These are phyloP conservation scores for Colletotrichum theobromicola DNA, from an alignment of 2,329 filamentous ascomycete species.

Conservation along the genomic window DNA sequence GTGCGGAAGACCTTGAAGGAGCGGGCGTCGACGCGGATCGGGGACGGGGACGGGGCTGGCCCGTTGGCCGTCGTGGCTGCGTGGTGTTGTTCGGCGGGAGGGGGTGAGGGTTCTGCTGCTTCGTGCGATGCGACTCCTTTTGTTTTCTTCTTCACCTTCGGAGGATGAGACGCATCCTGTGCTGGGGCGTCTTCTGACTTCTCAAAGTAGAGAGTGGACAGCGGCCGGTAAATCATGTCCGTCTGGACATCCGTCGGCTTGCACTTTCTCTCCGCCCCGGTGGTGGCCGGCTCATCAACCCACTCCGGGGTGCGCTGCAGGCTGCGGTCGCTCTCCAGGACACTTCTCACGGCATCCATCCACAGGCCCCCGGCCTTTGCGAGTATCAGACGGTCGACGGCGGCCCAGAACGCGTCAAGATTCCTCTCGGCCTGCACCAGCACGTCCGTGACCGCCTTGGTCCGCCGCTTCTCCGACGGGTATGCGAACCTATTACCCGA, in stretches of 20 bases:
- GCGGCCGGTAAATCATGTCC: slow-evolving; percentile 18
- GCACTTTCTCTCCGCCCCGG: not conserved
- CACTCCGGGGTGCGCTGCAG: slow-evolving; percentile 56
- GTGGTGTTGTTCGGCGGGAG: not conserved
- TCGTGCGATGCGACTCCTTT: not conserved
- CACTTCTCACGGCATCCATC: slow-evolving; percentile 27
- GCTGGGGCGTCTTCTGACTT: not conserved
- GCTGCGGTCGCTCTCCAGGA: slow-evolving; percentile 37
- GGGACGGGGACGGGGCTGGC: slow-evolving; percentile 3
- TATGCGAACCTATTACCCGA: slow-evolving; percentile 45
- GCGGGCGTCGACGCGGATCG: slow-evolving; percentile 32
- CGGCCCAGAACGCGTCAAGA: slow-evolving; percentile 52
- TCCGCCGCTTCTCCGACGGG: slow-evolving; percentile 49
- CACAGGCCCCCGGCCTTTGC: slow-evolving; percentile 21
- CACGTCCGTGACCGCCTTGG: slow-evolving; percentile 44
- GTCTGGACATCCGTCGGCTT: not conserved
- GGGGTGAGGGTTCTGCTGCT: too few relatives aligned
- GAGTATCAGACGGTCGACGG: slow-evolving; percentile 24
- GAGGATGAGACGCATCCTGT: not conserved
- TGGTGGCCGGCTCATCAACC: slow-evolving; percentile 37
- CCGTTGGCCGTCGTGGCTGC: not conserved
- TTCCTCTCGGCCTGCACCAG: slow-evolving; percentile 51
- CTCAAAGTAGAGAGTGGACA: slow-evolving; percentile 28
- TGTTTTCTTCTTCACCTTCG: slow-evolving; percentile 26
- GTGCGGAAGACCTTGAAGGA: slow-evolving; percentile 38